Evolutionary conservation across 2,329 filamentous ascomycete genomes (phyloP).

Genomic region (Exophiala xenobiotica): DNA sequence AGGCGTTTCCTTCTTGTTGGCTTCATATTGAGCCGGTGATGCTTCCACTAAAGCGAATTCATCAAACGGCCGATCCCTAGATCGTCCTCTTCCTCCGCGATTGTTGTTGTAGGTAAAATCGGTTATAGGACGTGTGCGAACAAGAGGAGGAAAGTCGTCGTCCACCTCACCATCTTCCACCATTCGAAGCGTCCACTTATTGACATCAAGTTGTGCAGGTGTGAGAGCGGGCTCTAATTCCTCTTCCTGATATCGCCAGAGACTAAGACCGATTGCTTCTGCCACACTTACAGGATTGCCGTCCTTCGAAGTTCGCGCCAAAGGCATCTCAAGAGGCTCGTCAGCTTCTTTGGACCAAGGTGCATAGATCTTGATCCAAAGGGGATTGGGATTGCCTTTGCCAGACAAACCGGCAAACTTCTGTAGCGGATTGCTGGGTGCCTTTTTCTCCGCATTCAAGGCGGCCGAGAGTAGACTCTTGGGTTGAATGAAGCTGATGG

Average conservation of each 20-base stretch:
- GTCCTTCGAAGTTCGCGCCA: slow-evolving; percentile 57
- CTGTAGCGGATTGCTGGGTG: slow-evolving; percentile 61
- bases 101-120: slow-evolving; percentile 70
- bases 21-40: slow-evolving; percentile 53
- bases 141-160: slow-evolving; percentile 63
- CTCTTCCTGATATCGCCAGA: slow-evolving; percentile 64
- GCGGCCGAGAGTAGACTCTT: slow-evolving; percentile 60
- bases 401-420: slow-evolving; percentile 60
- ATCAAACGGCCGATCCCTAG: slow-evolving; percentile 64
- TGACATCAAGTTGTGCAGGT: slow-evolving; percentile 56
- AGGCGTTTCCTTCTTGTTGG: slow-evolving; percentile 59
- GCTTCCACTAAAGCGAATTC: slow-evolving; percentile 66
- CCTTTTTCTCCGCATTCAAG: slow-evolving; percentile 56
- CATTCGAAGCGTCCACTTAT: slow-evolving; percentile 66
- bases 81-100: slow-evolving; percentile 56
- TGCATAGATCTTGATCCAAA: slow-evolving; percentile 64
- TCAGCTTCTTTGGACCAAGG: slow-evolving; percentile 58
- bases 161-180: slow-evolving; percentile 67
- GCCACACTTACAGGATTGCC: slow-evolving; percentile 56
- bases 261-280: slow-evolving; percentile 61
- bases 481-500: slow-evolving; percentile 59
- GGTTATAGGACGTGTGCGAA: slow-evolving; percentile 56
- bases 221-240: slow-evolving; percentile 54
- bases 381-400: slow-evolving; percentile 58
- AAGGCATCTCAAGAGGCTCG: slow-evolving; percentile 58